phyloP scores from a whole-genome alignment of 345 rosid species.

The Linum trigynum region DNA sequence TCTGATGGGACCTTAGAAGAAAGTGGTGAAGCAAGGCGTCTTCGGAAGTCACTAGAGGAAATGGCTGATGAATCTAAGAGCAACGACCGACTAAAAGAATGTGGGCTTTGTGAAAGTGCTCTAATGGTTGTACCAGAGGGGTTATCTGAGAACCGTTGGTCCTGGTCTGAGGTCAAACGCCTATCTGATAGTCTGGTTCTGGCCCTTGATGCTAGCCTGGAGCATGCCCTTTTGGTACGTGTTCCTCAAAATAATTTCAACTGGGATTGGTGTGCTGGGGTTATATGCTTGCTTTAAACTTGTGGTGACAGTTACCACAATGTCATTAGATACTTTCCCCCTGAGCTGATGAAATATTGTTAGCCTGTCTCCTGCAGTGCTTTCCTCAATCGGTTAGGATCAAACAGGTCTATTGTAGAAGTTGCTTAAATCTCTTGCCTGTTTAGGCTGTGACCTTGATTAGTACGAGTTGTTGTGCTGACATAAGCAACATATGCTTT shows the following conservation, averaged over 20 bases:
- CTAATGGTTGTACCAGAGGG: constrained; percentile 44
- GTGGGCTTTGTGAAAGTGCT: constrained; percentile 74
- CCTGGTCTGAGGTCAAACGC: constrained; percentile 78
- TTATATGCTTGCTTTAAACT: too few relatives aligned
- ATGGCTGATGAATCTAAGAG: constrained; percentile 83
- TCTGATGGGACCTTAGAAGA: constrained; percentile 88
- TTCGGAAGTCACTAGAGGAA: constrained; percentile 82
- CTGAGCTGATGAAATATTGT: too few relatives aligned
- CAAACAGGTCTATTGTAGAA: too few relatives aligned
- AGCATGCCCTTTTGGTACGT: constrained; percentile 92
- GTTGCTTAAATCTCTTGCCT: too few relatives aligned
- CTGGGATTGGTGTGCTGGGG: background rate
- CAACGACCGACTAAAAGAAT: constrained; percentile 49
- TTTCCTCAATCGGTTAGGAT: too few relatives aligned
- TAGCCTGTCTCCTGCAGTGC: too few relatives aligned
- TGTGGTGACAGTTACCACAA: too few relatives aligned
- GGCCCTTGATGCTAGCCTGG: constrained; percentile 96
- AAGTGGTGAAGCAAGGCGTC: constrained; percentile 91
- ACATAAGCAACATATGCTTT: background rate
- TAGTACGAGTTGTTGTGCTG: too few relatives aligned
- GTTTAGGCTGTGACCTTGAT: too few relatives aligned
- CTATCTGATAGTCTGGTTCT: constrained; percentile 71
- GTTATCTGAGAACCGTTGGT: constrained; percentile 65
- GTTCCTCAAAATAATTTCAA: background rate
- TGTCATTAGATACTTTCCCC: too few relatives aligned